Evolutionary conservation across 306 rosid species (phyloP).

Genomic region (Malus fusca): DNA sequence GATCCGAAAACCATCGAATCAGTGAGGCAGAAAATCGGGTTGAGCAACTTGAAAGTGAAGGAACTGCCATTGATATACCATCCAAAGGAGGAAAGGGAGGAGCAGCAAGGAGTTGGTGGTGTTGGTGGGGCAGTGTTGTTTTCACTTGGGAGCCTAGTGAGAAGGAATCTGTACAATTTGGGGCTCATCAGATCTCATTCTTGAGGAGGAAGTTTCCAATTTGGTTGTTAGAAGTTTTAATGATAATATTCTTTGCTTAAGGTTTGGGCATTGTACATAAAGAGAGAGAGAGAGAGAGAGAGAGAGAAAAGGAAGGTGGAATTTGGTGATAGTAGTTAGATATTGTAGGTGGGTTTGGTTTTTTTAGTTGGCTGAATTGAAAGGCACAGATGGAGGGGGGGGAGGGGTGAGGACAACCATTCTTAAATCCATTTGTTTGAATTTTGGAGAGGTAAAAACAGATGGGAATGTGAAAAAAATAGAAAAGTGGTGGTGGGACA

Average conservation of each 20-base stretch:
- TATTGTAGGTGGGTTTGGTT: constrained; percentile 55
- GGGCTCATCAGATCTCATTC: constrained; percentile 83
- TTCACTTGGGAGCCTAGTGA: constrained; percentile 80
- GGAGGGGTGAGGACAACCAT: constrained; percentile 17
- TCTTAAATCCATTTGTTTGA: constrained; percentile 39
- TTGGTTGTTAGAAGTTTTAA: constrained; percentile 1
- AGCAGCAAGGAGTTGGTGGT: constrained; percentile 48
- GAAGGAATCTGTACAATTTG: constrained; percentile 75
- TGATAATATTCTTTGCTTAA: constrained; percentile 58
- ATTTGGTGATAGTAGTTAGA: constrained; percentile 43
- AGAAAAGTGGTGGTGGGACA: background rate
- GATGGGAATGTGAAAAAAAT: constrained; percentile 11
- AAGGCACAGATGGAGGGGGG: constrained; percentile 3
- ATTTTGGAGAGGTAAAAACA: background rate
- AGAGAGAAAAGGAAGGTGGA: constrained; percentile 13
- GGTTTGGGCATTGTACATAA: constrained; percentile 57
- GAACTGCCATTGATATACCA: constrained; percentile 51
- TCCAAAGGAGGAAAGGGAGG: constrained; percentile 44
- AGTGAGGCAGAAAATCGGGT: constrained; percentile 65
- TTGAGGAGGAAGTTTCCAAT: constrained; percentile 21
- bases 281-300: constrained; percentile 2
- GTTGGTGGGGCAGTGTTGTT: constrained; percentile 84
- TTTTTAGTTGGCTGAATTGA: constrained; percentile 24
- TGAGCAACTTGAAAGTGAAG: constrained; percentile 59
- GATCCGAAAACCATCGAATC: constrained; percentile 56